Evolutionary conservation across 257 asterid genomes (phyloP).

Genomic region (Primulina eburnea): DNA sequence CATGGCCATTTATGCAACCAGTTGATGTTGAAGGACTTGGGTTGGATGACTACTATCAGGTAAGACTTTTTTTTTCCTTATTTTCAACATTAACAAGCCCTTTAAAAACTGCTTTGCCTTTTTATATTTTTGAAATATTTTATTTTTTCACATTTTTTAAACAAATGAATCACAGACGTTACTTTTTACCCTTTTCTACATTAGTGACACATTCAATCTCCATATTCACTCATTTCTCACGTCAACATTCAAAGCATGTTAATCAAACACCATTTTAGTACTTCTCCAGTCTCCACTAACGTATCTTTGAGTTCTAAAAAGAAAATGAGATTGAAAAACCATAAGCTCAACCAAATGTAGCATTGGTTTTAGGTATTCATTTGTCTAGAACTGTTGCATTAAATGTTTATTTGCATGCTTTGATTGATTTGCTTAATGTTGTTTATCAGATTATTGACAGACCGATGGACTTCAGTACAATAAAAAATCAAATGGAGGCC

Average conservation of each 20-base stretch:
- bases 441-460: slow-evolving; percentile 84
- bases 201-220: background rate
- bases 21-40: slow-evolving; percentile 97
- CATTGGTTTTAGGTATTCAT: background rate
- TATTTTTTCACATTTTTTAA: background rate
- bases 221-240: background rate
- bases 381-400: slow-evolving; percentile 17
- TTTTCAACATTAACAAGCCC: background rate
- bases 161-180: background rate
- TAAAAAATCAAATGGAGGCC: slow-evolving; percentile 97
- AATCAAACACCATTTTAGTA: slow-evolving; percentile 11
- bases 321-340: background rate
- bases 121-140: background rate
- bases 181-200: background rate
- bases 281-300: background rate
- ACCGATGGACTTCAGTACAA: slow-evolving; percentile 98
- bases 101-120: background rate
- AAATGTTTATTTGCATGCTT: slow-evolving; percentile 14
- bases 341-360: background rate
- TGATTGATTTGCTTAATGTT: slow-evolving; percentile 38
- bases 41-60: slow-evolving; percentile 85
- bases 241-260: background rate
- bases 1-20: slow-evolving; percentile 98
- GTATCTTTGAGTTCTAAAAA: background rate
- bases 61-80: slow-evolving; percentile 20